Conservation (phyloP, 768 basidiomycete genomes). For the Omphalotus guepiniiformis region DNA sequence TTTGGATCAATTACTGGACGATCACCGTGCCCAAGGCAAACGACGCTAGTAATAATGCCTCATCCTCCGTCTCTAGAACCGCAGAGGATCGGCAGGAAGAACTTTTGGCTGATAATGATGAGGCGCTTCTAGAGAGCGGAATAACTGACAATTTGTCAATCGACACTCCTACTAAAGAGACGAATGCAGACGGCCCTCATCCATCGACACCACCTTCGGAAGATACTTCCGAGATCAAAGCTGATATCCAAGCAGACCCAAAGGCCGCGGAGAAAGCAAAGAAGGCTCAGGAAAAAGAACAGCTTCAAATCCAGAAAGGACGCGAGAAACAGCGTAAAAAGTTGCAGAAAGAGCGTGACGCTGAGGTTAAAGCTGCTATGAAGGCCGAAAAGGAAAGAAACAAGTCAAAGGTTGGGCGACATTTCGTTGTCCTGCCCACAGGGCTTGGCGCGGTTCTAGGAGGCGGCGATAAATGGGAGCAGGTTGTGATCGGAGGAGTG, state of each 20-base stretch:
- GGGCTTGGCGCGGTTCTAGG: slow-evolving; percentile 35
- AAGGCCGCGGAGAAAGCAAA: slow-evolving; percentile 7
- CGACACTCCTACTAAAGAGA: neutral
- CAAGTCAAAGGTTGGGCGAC: slow-evolving; percentile 29
- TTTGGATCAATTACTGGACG: slow-evolving; percentile 64
- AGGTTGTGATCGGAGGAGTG: slow-evolving; percentile 8
- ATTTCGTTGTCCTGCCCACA: slow-evolving; percentile 51
- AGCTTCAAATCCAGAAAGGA: neutral
- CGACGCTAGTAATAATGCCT: slow-evolving; percentile 3
- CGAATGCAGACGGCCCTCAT: neutral
- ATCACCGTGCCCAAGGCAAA: slow-evolving; percentile 29
- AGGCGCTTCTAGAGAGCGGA: slow-evolving; percentile 19
- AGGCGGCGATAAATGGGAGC: slow-evolving; percentile 8
- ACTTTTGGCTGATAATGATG: slow-evolving; percentile 12
- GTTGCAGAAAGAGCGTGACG: slow-evolving; percentile 15
- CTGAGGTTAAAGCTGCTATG: slow-evolving; percentile 16
- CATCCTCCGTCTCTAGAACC: neutral
- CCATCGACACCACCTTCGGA: slow-evolving; percentile 8
- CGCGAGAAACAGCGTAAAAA: slow-evolving; percentile 14
- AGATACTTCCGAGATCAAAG: slow-evolving; percentile 6
- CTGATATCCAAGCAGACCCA: slow-evolving; percentile 14
- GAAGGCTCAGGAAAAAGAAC: neutral
- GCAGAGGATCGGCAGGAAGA: neutral
- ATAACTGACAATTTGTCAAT: slow-evolving; percentile 6
- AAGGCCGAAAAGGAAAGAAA: slow-evolving; percentile 20